Evolutionary conservation across 306 rosid genomes (phyloP).

Genomic region (Aeschynomene evenia): DNA sequence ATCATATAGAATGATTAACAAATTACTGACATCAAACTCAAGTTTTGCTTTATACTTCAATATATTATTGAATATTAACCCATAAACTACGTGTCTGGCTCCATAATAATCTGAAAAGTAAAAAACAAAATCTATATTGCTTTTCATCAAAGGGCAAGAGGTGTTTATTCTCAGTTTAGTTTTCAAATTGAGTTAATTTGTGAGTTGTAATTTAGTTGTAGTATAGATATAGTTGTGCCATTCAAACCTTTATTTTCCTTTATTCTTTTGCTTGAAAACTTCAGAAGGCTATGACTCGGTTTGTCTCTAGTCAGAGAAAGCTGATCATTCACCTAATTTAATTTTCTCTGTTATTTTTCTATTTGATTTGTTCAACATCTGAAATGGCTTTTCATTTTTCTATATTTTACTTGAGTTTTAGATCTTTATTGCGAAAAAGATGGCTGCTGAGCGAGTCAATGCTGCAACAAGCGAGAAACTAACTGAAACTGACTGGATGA

Average conservation of each 20-base stretch:
- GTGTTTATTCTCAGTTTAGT: not conserved
- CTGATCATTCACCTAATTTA: not conserved
- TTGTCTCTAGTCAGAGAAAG: not conserved
- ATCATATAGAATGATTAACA: not conserved
- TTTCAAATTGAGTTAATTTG: not conserved
- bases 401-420: constrained; percentile 6
- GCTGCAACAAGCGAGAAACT: constrained; percentile 87
- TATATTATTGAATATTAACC: not conserved
- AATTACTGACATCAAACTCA: not conserved
- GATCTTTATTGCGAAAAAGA: constrained; percentile 32
- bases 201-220: not conserved
- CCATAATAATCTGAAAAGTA: too few species aligned
- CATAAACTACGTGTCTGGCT: not conserved
- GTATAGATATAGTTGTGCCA: not conserved
- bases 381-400: not conserved
- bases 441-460: constrained; percentile 77
- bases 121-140: not conserved
- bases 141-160: not conserved
- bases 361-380: not conserved
- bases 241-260: not conserved
- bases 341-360: not conserved
- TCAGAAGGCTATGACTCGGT: not conserved
- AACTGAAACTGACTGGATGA: constrained; percentile 70
- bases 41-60: not conserved
- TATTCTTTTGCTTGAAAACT: not conserved